phyloP scores from a whole-genome alignment of 768 basidiomycete genomes.

The Boletus vermiculosoides region DNA sequence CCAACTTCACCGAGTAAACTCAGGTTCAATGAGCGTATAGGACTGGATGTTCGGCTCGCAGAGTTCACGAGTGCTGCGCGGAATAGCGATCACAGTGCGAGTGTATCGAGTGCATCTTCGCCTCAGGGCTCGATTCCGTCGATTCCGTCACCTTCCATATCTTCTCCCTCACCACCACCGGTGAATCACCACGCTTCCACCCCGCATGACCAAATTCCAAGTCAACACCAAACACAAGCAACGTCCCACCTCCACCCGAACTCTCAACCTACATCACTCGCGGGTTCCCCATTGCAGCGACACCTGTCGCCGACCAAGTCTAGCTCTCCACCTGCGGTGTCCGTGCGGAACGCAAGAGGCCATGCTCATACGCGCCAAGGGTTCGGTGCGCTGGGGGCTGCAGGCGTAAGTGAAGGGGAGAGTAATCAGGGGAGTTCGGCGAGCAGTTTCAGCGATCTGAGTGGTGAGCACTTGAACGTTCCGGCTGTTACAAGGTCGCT shows the following conservation, averaged over 20 bases:
- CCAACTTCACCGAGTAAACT: slow-evolving; percentile 33
- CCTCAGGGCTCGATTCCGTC: slow-evolving; percentile 79
- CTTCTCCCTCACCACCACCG: slow-evolving; percentile 43
- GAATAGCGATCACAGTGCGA: slow-evolving; percentile 61
- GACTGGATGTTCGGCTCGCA: slow-evolving; percentile 37
- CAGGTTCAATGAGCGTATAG: slow-evolving; percentile 15
- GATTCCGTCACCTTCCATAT: slow-evolving; percentile 69
- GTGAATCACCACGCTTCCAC: slow-evolving; percentile 34
- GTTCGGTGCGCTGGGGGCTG: slow-evolving; percentile 39
- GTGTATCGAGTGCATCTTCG: slow-evolving; percentile 71
- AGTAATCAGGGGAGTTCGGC: slow-evolving; percentile 71
- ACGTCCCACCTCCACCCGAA: slow-evolving; percentile 10
- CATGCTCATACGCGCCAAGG: slow-evolving; percentile 49
- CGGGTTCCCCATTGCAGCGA: slow-evolving; percentile 42
- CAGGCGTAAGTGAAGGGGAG: slow-evolving; percentile 49
- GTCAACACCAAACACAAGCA: slow-evolving; percentile 8
- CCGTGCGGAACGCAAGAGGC: slow-evolving; percentile 53
- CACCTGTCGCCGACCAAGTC: slow-evolving; percentile 56
- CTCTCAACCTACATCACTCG: slow-evolving; percentile 18
- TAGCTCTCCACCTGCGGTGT: slow-evolving; percentile 58
- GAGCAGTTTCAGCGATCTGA: slow-evolving; percentile 84
- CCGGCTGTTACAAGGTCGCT: not conserved
- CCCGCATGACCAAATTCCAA: slow-evolving; percentile 2
- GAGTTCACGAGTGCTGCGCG: slow-evolving; percentile 34
- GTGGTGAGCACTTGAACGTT: slow-evolving; percentile 51